A percentile compares a stretch with the other conserved stretches of the same genome.
Evolutionary conservation across 225 moss, liverwort and hornwort species (phyloP).

Genomic region (Antitrichia curtipendula): DNA sequence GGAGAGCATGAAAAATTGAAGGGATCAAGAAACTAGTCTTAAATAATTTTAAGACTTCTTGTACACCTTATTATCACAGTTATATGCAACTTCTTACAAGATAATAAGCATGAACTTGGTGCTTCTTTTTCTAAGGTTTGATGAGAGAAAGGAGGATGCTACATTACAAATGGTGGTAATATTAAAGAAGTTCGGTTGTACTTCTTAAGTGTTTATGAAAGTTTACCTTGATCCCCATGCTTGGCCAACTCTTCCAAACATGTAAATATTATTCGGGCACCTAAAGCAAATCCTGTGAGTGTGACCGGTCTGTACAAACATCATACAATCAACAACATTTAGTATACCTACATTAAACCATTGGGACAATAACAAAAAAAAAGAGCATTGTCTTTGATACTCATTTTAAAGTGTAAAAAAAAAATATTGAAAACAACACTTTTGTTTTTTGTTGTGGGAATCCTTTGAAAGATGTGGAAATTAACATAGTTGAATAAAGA

Average conservation of each 20-base stretch:
- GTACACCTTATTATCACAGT: neutral
- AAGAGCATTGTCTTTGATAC: no score
- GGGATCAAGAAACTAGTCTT: neutral
- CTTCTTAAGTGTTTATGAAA: neutral
- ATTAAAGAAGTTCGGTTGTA: neutral
- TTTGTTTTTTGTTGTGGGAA: neutral
- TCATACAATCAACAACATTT: neutral
- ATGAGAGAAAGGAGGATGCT: neutral
- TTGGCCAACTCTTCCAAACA: constrained; percentile 79
- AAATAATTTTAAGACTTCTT: neutral
- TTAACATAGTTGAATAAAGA: neutral
- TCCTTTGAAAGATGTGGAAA: neutral
- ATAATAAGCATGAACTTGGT: neutral
- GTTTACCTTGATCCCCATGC: constrained; percentile 50
- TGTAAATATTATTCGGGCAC: constrained; percentile 67
- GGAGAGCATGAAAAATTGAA: neutral
- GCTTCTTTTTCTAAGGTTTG: no score
- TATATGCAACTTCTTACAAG: neutral
- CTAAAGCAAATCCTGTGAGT: constrained; percentile 66
- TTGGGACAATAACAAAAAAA: neutral
- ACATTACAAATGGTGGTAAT: neutral
- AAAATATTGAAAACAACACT: neutral
- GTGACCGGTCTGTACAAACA: constrained; percentile 55
- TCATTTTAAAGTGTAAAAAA: neutral
- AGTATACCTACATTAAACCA: neutral